Base-by-base conservation (phyloP, 2,329 filamentous ascomycete species). In the Rachicladosporium sp. region DNA sequence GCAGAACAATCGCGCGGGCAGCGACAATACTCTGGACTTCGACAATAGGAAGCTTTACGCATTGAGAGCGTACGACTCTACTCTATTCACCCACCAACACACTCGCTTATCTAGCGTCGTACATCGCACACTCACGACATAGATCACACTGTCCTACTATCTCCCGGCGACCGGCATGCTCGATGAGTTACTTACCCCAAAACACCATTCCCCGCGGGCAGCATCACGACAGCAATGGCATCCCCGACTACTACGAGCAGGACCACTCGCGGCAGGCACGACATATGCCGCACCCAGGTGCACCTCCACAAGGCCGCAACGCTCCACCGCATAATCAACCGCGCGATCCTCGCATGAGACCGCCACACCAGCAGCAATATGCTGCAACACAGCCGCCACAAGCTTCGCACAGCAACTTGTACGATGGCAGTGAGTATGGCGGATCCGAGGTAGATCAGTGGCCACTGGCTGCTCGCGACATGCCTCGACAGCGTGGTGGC, bases 371-470 rank as follows among this genome's bases (percentile, higher is more conserved):
- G 11, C 39, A 41, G 23, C 34, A 34, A 10, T 33, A 33, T 27
- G 33, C 39, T 13, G 33, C 31, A 37, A 27, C 30, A 6, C 39
- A 33, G 13, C 34, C 29, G 29, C 32, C 33, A 31, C 31, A 29
- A 13, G 31, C 23, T 27, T 27, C 23, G 23, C 23, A 27, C 23
- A 27, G 12, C 34, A 44, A 46, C 34, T 31, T 50, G 33, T 54
- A 54, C 32, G 51, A 56, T 31, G 50, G 48, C 23, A 50, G 42
- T 34, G 50, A 38, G 4, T 54, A 53, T 37, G 50, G 45, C 32
- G 46, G 43, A 29, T 34, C 40, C 12, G 44, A 46, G 19, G 33
- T 43, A 31, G 47, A 48, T 13, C 44, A 53, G 38, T 55, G 52
- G 53, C 53, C 52, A 7, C 42, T 55, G 19, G 46, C 50, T 6